Evolutionary conservation across 352 stramenopile genomes (phyloP).

Genomic region (Pythium plurisporium): DNA sequence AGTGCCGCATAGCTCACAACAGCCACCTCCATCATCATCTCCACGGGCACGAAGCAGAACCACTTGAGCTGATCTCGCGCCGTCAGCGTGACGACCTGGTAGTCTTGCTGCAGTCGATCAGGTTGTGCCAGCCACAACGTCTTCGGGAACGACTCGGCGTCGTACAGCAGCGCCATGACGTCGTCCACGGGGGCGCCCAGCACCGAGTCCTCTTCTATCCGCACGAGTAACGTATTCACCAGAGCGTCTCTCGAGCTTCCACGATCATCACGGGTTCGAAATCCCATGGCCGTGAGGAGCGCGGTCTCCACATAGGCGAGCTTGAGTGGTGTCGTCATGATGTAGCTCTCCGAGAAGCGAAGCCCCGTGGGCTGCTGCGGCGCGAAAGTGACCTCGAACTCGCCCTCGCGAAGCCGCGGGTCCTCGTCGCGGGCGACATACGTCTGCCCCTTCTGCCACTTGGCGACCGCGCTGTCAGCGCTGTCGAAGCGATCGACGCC

Average conservation of each 20-base stretch:
- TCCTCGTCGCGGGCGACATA: conserved; percentile 1
- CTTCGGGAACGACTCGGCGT: conserved; percentile 28
- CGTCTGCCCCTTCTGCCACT: conserved; percentile 22
- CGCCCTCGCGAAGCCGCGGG: conserved; percentile 23
- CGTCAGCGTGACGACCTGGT: conserved; percentile 25
- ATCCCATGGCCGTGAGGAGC: conserved; percentile 1
- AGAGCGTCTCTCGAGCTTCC: not conserved
- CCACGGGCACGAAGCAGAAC: conserved; percentile 26
- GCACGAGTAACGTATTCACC: conserved; percentile 23
- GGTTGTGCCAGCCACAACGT: conserved; percentile 27
- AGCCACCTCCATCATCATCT: conserved; percentile 42
- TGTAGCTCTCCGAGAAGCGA: conserved; percentile 30
- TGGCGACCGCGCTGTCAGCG: conserved; percentile 14
- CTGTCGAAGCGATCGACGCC: conserved; percentile 22
- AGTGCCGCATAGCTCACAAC: conserved; percentile 29
- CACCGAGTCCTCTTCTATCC: conserved; percentile 28
- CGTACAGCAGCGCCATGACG: conserved; percentile 27
- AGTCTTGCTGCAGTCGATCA: conserved; percentile 22
- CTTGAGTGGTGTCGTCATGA: conserved; percentile 32
- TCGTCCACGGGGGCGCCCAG: conserved; percentile 27
- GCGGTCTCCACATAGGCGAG: conserved; percentile 24
- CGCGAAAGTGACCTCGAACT: conserved; percentile 36
- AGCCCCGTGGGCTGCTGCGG: conserved; percentile 31
- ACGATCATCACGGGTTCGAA: not conserved
- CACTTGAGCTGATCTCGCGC: conserved; percentile 25